phyloP scores from a whole-genome alignment of 345 rosid genomes.

The Citrus glauca region DNA sequence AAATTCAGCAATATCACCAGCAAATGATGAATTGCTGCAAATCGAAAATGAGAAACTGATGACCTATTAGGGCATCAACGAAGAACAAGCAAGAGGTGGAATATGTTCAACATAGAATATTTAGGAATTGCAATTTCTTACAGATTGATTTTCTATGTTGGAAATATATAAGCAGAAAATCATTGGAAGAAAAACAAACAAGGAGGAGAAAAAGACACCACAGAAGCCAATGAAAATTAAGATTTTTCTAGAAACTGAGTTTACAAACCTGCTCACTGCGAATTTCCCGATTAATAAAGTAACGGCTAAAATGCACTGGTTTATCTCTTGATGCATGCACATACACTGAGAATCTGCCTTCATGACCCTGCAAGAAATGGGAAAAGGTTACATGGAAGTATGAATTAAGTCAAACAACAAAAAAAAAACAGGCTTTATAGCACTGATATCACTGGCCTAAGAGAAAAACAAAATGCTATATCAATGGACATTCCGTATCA shows the following conservation, averaged over 20 bases:
- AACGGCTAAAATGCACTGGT: conserved; percentile 73
- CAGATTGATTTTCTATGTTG: too few species aligned
- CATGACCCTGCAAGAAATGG: conserved; percentile 57
- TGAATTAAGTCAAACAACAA: neutral
- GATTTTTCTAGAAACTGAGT: neutral
- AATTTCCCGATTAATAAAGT: conserved; percentile 68
- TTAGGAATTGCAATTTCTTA: neutral
- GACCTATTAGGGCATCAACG: neutral
- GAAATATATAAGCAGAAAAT: neutral
- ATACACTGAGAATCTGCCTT: conserved; percentile 71
- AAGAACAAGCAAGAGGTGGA: neutral
- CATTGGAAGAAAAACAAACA: neutral
- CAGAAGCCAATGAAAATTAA: neutral
- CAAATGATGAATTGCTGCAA: neutral
- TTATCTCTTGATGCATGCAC: conserved; percentile 73
- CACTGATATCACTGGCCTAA: neutral
- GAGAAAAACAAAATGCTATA: neutral
- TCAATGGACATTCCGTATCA: neutral
- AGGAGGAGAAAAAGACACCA: neutral
- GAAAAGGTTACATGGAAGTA: conserved; percentile 3
- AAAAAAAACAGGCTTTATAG: neutral
- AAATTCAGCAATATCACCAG: neutral
- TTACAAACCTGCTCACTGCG: conserved; percentile 59
- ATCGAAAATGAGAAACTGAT: neutral
- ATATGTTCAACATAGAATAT: neutral